Evolutionary conservation across 768 basidiomycete species (phyloP).

Genomic region (Collybiopsis luxurians): DNA sequence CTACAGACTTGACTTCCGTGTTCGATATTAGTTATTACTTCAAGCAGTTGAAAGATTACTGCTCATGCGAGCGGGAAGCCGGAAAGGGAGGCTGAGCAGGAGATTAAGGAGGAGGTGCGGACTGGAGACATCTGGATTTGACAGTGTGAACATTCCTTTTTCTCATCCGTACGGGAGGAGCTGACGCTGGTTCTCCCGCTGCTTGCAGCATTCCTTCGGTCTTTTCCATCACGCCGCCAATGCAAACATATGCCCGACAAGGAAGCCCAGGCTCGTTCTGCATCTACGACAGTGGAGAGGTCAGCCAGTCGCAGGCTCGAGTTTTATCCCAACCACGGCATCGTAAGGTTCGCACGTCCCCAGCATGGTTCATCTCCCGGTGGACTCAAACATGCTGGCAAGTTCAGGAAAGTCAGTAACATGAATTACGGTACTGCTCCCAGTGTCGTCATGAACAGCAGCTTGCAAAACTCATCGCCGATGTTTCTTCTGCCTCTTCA

Average conservation of each 20-base stretch:
- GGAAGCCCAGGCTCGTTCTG: constrained; percentile 79
- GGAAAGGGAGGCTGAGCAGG: no score
- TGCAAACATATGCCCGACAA: constrained; percentile 85
- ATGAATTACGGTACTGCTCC: constrained; percentile 78
- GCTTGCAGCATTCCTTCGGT: constrained; percentile 75
- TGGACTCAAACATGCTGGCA: constrained; percentile 88
- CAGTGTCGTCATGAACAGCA: constrained; percentile 60
- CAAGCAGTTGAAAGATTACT: neutral
- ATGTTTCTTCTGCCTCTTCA: no score
- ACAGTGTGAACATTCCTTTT: no score
- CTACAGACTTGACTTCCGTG: neutral
- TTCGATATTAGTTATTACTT: neutral
- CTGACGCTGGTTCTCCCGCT: no score
- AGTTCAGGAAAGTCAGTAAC: constrained; percentile 85
- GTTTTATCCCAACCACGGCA: no score
- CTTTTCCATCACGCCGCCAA: constrained; percentile 77
- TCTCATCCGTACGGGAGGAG: no score
- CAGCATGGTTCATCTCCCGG: constrained; percentile 66
- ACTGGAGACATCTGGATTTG: no score
- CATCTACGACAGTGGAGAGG: constrained; percentile 81
- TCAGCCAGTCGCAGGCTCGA: constrained; percentile 24
- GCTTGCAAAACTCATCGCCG: constrained; percentile 45
- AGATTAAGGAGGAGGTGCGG: no score
- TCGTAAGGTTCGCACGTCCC: constrained; percentile 79
- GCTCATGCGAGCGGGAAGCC: neutral